These are phyloP conservation scores for Cordyceps fumosorosea DNA, from an alignment of 2,329 filamentous ascomycete species.

Conservation along the genomic window DNA sequence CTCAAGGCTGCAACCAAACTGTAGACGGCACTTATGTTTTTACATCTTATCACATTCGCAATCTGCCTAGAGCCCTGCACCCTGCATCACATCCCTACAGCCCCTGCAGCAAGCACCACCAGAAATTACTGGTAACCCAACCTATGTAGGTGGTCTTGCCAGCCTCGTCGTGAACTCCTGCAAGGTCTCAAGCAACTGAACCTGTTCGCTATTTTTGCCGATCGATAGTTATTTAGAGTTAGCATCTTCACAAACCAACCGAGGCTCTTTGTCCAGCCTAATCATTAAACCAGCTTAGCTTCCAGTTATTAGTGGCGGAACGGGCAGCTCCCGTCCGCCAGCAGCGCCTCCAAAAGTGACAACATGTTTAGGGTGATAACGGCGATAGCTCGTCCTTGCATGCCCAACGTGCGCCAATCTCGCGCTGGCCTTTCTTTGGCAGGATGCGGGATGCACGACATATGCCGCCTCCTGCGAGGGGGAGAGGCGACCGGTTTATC, in stretches of 20 bases:
- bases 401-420: not conserved
- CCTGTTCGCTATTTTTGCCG: too few species aligned
- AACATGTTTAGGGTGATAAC: not conserved
- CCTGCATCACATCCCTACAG: not conserved
- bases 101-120: not conserved
- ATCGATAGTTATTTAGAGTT: too few species aligned
- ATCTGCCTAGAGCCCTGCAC: not conserved
- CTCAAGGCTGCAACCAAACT: too few species aligned
- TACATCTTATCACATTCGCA: not conserved
- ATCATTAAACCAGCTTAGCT: too few species aligned
- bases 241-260: too few species aligned
- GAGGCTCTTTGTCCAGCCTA: too few species aligned
- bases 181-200: too few species aligned
- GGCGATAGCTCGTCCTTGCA: not conserved
- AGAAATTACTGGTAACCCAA: too few species aligned
- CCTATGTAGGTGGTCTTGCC: too few species aligned
- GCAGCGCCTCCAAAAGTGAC: not conserved
- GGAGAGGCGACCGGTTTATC: not conserved
- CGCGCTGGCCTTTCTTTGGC: not conserved
- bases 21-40: too few species aligned
- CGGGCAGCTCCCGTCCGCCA: not conserved
- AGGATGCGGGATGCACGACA: conserved; percentile 12
- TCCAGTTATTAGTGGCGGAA: not conserved
- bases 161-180: too few species aligned
- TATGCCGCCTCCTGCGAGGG: not conserved